Percentiles rank a stretch among this genome's conserved stretches.
phyloP scores from a whole-genome alignment of 2,329 filamentous ascomycete genomes.

The Xylariales sp. region DNA sequence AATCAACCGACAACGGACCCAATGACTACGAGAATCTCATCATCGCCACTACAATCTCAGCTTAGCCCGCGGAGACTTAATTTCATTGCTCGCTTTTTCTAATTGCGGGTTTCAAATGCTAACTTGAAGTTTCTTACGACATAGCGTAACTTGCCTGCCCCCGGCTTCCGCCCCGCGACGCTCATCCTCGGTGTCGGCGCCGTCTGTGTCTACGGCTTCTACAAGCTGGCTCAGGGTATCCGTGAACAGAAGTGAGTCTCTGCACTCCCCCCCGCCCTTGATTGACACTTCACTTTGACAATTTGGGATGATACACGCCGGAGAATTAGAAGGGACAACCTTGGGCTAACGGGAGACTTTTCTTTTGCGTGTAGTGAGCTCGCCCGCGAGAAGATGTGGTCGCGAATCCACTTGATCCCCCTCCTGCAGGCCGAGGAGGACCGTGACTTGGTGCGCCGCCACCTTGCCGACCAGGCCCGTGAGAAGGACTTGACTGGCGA shows the following conservation, averaged over 20 bases:
- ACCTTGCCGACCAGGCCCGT: slow-evolving; percentile 80
- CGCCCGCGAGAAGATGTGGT: slow-evolving; percentile 96
- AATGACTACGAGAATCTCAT: no score
- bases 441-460: slow-evolving; percentile 84
- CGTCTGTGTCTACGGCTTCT: slow-evolving; percentile 89
- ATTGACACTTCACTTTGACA: no score
- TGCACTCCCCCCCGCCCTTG: no score
- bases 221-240: slow-evolving; percentile 75
- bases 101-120: no score
- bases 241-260: slow-evolving; percentile 89
- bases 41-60: no score
- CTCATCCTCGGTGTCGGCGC: slow-evolving; percentile 73
- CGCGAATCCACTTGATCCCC: slow-evolving; percentile 89
- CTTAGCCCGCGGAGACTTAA: no score
- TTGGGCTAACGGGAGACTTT: no score
- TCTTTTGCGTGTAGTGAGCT: slow-evolving; percentile 84
- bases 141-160: slow-evolving; percentile 86
- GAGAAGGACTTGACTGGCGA: slow-evolving; percentile 88
- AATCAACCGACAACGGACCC: no score
- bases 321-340: no score
- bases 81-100: no score
- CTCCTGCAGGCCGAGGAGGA: slow-evolving; percentile 95
- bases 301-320: no score
- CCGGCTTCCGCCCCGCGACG: slow-evolving; percentile 79
- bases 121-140: no score